Conservation (phyloP, 371 early-diverging fungal species). For the Mucor velutinosus region DNA sequence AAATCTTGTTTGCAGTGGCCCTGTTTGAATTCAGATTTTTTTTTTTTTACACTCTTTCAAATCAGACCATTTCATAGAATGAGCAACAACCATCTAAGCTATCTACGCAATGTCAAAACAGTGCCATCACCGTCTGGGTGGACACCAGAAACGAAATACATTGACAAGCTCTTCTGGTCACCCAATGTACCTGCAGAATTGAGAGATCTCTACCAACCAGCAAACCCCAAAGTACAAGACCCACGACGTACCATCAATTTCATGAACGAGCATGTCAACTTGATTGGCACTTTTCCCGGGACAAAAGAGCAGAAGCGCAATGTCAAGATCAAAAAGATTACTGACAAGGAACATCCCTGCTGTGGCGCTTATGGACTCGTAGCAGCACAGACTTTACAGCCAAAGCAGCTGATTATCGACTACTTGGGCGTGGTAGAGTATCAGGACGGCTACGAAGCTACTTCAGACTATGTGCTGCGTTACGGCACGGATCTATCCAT, state of each 20-base stretch:
- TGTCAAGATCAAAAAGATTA: constrained; percentile 47
- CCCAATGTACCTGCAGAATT: constrained; percentile 38
- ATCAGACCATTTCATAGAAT: neutral
- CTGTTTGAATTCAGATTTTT: neutral
- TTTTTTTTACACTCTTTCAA: neutral
- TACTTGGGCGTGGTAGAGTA: constrained; percentile 54
- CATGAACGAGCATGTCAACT: constrained; percentile 46
- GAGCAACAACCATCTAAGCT: constrained; percentile 3
- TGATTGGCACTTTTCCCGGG: constrained; percentile 36
- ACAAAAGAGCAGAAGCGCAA: constrained; percentile 44
- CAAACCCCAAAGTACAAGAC: constrained; percentile 18
- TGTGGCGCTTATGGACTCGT: constrained; percentile 53
- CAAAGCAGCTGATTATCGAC: constrained; percentile 50
- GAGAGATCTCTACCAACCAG: constrained; percentile 36
- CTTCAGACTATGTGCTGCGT: constrained; percentile 51
- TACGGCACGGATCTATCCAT: constrained; percentile 47
- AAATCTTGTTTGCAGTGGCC: neutral
- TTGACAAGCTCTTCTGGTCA: constrained; percentile 49
- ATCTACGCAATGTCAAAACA: constrained; percentile 36
- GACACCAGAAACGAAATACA: constrained; percentile 47
- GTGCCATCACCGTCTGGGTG: constrained; percentile 46
- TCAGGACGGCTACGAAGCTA: constrained; percentile 37
- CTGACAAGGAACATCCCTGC: constrained; percentile 49
- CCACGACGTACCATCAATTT: constrained; percentile 30
- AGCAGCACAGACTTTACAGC: constrained; percentile 49